Conservation (phyloP, 257 asterid species). For the Penstemon davidsonii region DNA sequence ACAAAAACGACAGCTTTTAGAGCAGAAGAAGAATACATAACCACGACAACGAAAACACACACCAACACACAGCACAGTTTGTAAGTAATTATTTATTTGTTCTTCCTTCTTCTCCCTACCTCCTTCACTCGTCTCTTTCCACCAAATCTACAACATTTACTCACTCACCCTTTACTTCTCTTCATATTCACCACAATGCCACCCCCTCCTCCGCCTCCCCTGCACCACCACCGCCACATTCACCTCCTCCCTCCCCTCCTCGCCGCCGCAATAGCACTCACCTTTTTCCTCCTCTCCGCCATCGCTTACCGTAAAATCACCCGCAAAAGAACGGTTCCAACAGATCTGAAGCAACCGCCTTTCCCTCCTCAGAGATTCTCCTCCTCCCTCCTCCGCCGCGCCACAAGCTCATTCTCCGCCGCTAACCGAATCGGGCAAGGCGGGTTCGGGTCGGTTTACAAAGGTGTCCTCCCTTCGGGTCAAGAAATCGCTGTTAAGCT, state of each 20-base stretch:
- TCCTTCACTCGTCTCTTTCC: conserved; percentile 35
- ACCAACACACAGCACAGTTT: neutral
- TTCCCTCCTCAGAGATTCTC: conserved; percentile 66
- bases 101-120: neutral
- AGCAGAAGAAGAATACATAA: conserved; percentile 20
- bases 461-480: conserved; percentile 79
- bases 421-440: conserved; percentile 85
- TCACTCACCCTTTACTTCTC: neutral
- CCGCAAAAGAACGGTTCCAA: conserved; percentile 72
- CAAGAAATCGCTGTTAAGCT: conserved; percentile 83
- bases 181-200: conserved; percentile 38
- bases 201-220: conserved; percentile 38
- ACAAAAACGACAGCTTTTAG: conserved; percentile 40
- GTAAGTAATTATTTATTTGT: neutral
- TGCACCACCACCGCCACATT: conserved; percentile 32
- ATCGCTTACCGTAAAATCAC: conserved; percentile 65
- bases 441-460: conserved; percentile 91
- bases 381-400: conserved; percentile 61
- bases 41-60: conserved; percentile 25
- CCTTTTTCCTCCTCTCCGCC: conserved; percentile 45
- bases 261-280: conserved; percentile 46
- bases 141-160: conserved; percentile 14
- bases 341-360: conserved; percentile 76
- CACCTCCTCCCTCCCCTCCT: conserved; percentile 51
- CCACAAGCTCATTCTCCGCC: conserved; percentile 63